phyloP scores from a whole-genome alignment of 106 monocot species.

The Amphibolis antarctica region DNA sequence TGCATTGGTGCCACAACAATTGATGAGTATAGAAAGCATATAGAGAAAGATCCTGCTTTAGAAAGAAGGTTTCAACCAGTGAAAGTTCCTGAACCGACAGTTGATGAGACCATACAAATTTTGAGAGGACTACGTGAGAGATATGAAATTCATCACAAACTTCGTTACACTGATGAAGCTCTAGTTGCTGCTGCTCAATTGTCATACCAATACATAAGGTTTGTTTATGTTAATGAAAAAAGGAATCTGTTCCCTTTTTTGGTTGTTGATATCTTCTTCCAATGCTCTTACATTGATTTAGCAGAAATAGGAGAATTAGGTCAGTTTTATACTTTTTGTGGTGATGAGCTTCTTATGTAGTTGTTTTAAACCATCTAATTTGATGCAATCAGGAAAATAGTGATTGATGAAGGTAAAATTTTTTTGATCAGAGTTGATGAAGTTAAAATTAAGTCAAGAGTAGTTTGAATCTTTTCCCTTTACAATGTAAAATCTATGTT shows the following conservation, averaged over 20 bases:
- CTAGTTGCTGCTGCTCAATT: slow-evolving; percentile 26
- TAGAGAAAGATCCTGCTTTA: slow-evolving; percentile 30
- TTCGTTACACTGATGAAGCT: slow-evolving; percentile 24
- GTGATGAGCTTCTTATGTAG: too few relatives aligned
- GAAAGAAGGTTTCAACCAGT: slow-evolving; percentile 28
- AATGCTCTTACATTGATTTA: slow-evolving; percentile 25
- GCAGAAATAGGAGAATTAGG: too few relatives aligned
- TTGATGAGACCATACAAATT: slow-evolving; percentile 28
- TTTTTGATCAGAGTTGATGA: too few relatives aligned
- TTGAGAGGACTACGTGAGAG: slow-evolving; percentile 23
- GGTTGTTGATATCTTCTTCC: background rate
- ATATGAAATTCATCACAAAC: slow-evolving; percentile 26
- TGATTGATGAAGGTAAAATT: too few relatives aligned
- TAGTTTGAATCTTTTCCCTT: too few relatives aligned
- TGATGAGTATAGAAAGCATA: slow-evolving; percentile 28
- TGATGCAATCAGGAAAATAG: too few relatives aligned
- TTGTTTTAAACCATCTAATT: too few relatives aligned
- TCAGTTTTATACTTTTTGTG: too few relatives aligned
- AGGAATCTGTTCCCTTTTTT: background rate
- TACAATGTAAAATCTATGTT: too few relatives aligned
- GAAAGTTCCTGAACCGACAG: slow-evolving; percentile 26
- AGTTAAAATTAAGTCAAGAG: slow-evolving; percentile 28
- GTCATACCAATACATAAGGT: slow-evolving; percentile 29
- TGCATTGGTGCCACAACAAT: slow-evolving; percentile 29
- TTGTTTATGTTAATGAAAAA: background rate